phyloP scores from a whole-genome alignment of 495 filamentous ascomycete species.

The Podospora pseudoanserina region DNA sequence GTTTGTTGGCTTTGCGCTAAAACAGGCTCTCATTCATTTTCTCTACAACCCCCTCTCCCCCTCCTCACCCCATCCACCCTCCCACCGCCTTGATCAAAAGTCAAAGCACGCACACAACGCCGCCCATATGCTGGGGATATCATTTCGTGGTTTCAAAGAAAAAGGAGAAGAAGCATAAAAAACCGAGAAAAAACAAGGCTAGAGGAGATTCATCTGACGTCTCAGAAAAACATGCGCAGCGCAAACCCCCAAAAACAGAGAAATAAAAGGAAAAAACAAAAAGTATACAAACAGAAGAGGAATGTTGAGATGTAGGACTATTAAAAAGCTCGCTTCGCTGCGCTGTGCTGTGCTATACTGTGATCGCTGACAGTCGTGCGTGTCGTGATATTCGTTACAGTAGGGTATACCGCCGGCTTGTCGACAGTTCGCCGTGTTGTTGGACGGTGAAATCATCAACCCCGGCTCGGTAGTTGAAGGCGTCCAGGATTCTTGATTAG shows the following conservation, averaged over 20 bases:
- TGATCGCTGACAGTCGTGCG: neutral
- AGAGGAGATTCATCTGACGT: too few species aligned
- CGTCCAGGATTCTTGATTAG: neutral
- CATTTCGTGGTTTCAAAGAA: constrained; percentile 4
- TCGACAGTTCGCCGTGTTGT: neutral
- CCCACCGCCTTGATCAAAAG: neutral
- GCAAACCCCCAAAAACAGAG: neutral
- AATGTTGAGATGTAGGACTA: neutral
- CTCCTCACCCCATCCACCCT: neutral
- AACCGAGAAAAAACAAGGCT: neutral
- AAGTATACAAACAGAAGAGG: constrained; percentile 9
- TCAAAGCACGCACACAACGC: neutral
- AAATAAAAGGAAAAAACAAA: constrained; percentile 3
- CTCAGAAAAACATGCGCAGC: too few species aligned
- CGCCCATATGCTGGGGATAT: constrained; percentile 1
- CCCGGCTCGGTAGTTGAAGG: neutral
- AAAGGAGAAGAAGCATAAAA: neutral
- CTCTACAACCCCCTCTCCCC: neutral
- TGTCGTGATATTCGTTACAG: neutral
- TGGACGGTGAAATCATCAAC: neutral
- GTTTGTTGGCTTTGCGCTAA: neutral
- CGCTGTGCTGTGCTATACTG: neutral
- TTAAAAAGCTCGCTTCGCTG: constrained; percentile 3
- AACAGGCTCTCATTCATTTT: neutral
- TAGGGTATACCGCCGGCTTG: neutral